Conservation (phyloP, 1,139 yeast genomes). For the Chernovozyma aurita region DNA sequence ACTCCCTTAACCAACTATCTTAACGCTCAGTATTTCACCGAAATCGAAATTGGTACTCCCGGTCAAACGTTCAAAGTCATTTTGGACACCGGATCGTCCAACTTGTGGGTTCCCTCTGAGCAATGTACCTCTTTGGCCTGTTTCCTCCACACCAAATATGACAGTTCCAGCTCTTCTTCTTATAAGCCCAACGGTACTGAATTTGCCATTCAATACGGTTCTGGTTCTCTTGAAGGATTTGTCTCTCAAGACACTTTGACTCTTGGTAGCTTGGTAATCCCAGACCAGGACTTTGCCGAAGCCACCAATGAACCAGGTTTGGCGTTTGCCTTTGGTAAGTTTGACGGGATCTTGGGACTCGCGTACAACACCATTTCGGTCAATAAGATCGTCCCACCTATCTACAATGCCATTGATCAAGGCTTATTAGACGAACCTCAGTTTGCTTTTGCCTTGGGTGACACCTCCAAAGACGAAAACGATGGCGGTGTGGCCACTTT, state of each 20-base stretch:
- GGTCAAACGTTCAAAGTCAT: slow-evolving; percentile 87
- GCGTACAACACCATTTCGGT: slow-evolving; percentile 91
- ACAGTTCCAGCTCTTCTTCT: slow-evolving; percentile 71
- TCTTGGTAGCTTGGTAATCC: slow-evolving; percentile 80
- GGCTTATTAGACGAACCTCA: slow-evolving; percentile 79
- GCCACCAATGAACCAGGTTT: slow-evolving; percentile 96
- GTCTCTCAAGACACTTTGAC: slow-evolving; percentile 78
- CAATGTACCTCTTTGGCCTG: slow-evolving; percentile 94
- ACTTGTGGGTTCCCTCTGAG: slow-evolving; percentile 90
- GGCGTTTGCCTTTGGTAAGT: slow-evolving; percentile 96
- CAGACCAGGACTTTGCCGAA: slow-evolving; percentile 91
- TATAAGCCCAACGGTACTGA: slow-evolving; percentile 83
- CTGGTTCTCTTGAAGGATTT: slow-evolving; percentile 89
- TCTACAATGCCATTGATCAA: slow-evolving; percentile 79
- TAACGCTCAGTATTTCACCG: slow-evolving; percentile 94
- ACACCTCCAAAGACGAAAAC: slow-evolving; percentile 55
- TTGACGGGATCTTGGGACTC: slow-evolving; percentile 94
- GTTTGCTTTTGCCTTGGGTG: slow-evolving; percentile 90
- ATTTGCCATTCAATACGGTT: slow-evolving; percentile 84
- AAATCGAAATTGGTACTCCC: slow-evolving; percentile 86
- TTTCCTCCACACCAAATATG: slow-evolving; percentile 85
- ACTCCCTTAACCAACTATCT: slow-evolving; percentile 86
- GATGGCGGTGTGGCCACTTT: slow-evolving; percentile 90
- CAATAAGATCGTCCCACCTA: slow-evolving; percentile 84
- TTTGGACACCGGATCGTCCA: slow-evolving; percentile 93